Base-by-base conservation (phyloP, 805 yeast genomes). In the Sugiyamaella valdiviana region DNA sequence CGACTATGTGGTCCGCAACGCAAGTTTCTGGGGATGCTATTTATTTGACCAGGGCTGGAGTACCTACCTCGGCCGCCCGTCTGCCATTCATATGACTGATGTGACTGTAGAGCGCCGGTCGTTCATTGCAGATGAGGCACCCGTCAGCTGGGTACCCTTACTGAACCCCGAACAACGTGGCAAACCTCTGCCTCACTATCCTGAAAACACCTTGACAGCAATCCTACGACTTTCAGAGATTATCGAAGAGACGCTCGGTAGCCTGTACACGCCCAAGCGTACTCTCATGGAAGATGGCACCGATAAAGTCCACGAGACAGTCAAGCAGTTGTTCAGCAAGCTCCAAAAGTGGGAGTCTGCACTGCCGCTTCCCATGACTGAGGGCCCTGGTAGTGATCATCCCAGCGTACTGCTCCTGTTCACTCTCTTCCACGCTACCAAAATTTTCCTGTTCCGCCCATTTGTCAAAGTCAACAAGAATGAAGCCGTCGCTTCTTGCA, bases 11-110 rank as follows among this genome's bases (percentile, higher is more conserved):
- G 55, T 48, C 12, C 39, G 57, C 16, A 52, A 52, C 24, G 45
- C 55, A 1, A 50, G 54, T 10, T 54, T 54, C 19, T 54, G 57
- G 57, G 57, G 57, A 5, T 54, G 57, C 37, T 54, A 50, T 42
- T 32, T 54, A 21, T 52, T 49, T 44, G 56, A 54, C 29, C 54
- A 51, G 19, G 54, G 53, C 14, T 54, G 57, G 57, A 46, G 55
- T 35, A 40, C 49, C 17, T 54, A 54, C 35, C 23, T 54, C 29
- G 57, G 57, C 2, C 23, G 57, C 15, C 54, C 51, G n/a, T 45
- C 54, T 3, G 48, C 49, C 10, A 50, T 54, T 17, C 51, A 51
- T 17, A 35, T 54, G 40, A 40, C 50, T 6, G 53, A 52, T 35
- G 49, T 53, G 1, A 47, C 52, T 12, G 51, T 50, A 3, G 49